Conservation (phyloP, 2,329 filamentous ascomycete species). For the Ophiosphaerella narmari region DNA sequence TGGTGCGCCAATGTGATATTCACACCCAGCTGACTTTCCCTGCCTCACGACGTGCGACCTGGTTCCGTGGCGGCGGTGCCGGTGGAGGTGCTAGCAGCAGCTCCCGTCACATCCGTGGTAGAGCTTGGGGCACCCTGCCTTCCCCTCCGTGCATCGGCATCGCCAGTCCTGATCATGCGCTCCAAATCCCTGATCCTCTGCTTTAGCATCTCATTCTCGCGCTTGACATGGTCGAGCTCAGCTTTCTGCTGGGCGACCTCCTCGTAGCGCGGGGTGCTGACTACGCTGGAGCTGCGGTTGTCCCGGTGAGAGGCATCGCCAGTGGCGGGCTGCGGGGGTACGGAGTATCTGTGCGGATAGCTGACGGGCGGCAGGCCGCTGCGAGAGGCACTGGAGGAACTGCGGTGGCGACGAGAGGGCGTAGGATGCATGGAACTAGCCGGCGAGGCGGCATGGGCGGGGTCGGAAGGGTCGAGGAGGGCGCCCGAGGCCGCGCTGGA, state of each 20-base stretch:
- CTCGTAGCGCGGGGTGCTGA: constrained; percentile 48
- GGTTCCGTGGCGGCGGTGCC: constrained; percentile 6
- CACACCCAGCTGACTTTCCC: constrained; percentile 7
- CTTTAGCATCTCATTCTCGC: constrained; percentile 55
- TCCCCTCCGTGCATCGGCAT: constrained; percentile 35
- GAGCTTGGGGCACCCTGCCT: constrained; percentile 31
- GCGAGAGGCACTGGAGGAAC: constrained; percentile 58
- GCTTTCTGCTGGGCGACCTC: constrained; percentile 51
- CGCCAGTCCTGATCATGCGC: constrained; percentile 40
- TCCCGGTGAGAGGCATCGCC: constrained; percentile 29
- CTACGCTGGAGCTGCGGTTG: constrained; percentile 37
- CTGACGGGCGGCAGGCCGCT: constrained; percentile 26
- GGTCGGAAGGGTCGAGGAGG: constrained; percentile 53
- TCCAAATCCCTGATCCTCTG: constrained; percentile 55
- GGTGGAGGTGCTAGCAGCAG: constrained; percentile 2
- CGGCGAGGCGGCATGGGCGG: constrained; percentile 47
- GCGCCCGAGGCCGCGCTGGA: constrained; percentile 60
- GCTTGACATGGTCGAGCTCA: constrained; percentile 56
- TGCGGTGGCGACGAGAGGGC: constrained; percentile 60
- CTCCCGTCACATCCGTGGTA: constrained; percentile 8
- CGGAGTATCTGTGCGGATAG: constrained; percentile 38
- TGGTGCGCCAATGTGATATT: not conserved
- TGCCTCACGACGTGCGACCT: constrained; percentile 9
- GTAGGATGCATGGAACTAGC: constrained; percentile 58
- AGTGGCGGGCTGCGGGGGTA: constrained; percentile 36